phyloP scores from a whole-genome alignment of 2,329 filamentous ascomycete species.

The Ophiocordyceps unilateralis region DNA sequence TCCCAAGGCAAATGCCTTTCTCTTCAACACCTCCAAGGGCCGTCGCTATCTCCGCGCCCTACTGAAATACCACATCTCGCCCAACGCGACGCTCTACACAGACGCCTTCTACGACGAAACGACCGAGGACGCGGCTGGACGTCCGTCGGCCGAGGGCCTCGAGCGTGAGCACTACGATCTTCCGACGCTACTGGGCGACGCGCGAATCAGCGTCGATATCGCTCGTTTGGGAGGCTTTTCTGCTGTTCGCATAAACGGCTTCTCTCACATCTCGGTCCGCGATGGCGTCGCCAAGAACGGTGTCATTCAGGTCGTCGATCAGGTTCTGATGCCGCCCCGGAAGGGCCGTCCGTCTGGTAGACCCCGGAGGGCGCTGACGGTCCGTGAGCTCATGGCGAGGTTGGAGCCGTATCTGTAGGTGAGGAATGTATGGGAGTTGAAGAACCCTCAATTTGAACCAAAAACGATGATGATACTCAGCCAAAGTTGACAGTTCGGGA shows the following conservation, averaged over 20 bases:
- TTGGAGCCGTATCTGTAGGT: constrained; percentile 12
- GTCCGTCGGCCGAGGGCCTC: constrained; percentile 6
- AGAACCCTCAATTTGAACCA: too few relatives aligned
- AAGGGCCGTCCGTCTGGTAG: constrained; percentile 11
- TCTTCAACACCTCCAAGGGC: constrained; percentile 62
- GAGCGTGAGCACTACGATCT: constrained; percentile 45
- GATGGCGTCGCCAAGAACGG: constrained; percentile 65
- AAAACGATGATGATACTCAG: too few relatives aligned
- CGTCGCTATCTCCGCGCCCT: constrained; percentile 61
- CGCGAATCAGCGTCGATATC: constrained; percentile 55
- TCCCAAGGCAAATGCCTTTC: constrained; percentile 57
- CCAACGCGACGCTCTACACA: constrained; percentile 62
- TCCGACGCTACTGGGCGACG: constrained; percentile 51
- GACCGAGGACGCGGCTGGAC: constrained; percentile 5
- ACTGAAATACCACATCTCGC: constrained; percentile 61
- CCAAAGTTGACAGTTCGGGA: too few relatives aligned
- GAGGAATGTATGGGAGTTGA: too few relatives aligned
- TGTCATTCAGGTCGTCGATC: constrained; percentile 60
- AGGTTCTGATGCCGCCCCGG: constrained; percentile 62
- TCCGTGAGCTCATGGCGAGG: constrained; percentile 13
- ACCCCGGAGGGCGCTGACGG: constrained; percentile 6
- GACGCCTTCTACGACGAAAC: constrained; percentile 53
- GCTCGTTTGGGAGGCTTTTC: constrained; percentile 49
- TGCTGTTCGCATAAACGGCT: constrained; percentile 60
- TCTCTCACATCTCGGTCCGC: constrained; percentile 43